Conservation (phyloP, 352 stramenopile genomes). For the Pythium dissimile region DNA sequence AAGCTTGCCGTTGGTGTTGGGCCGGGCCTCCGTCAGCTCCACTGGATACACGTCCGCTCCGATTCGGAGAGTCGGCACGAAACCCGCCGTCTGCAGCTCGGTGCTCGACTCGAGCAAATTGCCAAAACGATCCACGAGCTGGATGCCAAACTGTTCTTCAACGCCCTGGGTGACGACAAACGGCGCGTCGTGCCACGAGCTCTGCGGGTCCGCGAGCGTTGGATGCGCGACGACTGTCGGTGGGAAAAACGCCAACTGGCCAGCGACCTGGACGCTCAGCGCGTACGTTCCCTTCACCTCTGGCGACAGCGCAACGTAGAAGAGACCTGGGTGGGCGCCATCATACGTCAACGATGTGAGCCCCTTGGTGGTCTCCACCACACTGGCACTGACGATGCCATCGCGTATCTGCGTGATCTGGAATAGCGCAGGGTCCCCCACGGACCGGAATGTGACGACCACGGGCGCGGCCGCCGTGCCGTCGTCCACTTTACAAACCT, state of each 20-base stretch:
- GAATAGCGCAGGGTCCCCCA: constrained; percentile 46
- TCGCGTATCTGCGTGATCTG: constrained; percentile 36
- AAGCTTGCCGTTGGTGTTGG: constrained; percentile 89
- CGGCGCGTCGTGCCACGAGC: constrained; percentile 74
- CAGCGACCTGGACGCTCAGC: constrained; percentile 50
- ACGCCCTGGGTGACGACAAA: constrained; percentile 78
- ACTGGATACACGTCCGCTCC: constrained; percentile 33
- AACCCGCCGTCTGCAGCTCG: constrained; percentile 44
- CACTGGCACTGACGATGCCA: constrained; percentile 41
- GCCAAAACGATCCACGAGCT: constrained; percentile 89
- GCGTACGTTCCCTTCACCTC: constrained; percentile 69
- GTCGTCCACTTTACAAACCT: constrained; percentile 41
- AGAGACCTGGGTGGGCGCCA: constrained; percentile 53
- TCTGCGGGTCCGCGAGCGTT: constrained; percentile 57
- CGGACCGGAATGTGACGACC: constrained; percentile 38
- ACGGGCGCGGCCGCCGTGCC: constrained; percentile 25
- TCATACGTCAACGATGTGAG: constrained; percentile 73
- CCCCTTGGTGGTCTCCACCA: constrained; percentile 63
- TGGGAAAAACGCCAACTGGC: constrained; percentile 54
- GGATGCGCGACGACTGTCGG: constrained; percentile 77
- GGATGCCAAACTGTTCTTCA: constrained; percentile 77
- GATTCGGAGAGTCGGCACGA: constrained; percentile 51
- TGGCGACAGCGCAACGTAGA: constrained; percentile 83
- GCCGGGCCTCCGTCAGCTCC: constrained; percentile 40
- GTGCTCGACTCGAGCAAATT: constrained; percentile 88